Conservation (phyloP, 2,329 filamentous ascomycete species). For the Fusarium tricinctum region DNA sequence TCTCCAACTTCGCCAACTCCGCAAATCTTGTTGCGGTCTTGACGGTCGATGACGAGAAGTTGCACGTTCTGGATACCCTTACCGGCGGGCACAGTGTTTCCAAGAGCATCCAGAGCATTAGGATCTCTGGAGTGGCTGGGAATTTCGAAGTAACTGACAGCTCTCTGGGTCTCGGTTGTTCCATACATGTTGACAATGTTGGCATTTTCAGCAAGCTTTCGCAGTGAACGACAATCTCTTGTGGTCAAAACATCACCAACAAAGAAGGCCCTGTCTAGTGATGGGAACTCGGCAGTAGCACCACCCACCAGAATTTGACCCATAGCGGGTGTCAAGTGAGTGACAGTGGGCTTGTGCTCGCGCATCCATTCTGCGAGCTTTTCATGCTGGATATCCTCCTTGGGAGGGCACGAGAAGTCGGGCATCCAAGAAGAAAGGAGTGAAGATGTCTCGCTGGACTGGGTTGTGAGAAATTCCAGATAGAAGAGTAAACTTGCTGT, state of each 20-base stretch:
- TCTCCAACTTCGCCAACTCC: slow-evolving; percentile 86
- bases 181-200: slow-evolving; percentile 41
- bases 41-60: slow-evolving; percentile 83
- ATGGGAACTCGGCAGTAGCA: slow-evolving; percentile 76
- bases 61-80: slow-evolving; percentile 92
- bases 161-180: slow-evolving; percentile 62
- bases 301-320: slow-evolving; percentile 93
- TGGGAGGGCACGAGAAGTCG: slow-evolving; percentile 68
- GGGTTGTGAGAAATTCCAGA: slow-evolving; percentile 86
- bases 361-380: slow-evolving; percentile 85
- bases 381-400: slow-evolving; percentile 89
- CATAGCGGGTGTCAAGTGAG: slow-evolving; percentile 96
- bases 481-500: slow-evolving; percentile 85
- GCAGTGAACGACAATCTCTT: no score
- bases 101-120: slow-evolving; percentile 58
- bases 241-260: no score
- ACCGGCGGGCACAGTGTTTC: slow-evolving; percentile 84
- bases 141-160: slow-evolving; percentile 87
- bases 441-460: slow-evolving; percentile 81
- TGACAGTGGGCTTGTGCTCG: slow-evolving; percentile 79
- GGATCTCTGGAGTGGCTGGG: slow-evolving; percentile 75
- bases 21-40: slow-evolving; percentile 77
- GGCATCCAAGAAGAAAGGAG: slow-evolving; percentile 87
- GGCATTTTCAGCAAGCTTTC: slow-evolving; percentile 77
- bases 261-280: slow-evolving; percentile 74